Conservation (phyloP, 2,329 filamentous ascomycete genomes). For the Exophiala xenobiotica region DNA sequence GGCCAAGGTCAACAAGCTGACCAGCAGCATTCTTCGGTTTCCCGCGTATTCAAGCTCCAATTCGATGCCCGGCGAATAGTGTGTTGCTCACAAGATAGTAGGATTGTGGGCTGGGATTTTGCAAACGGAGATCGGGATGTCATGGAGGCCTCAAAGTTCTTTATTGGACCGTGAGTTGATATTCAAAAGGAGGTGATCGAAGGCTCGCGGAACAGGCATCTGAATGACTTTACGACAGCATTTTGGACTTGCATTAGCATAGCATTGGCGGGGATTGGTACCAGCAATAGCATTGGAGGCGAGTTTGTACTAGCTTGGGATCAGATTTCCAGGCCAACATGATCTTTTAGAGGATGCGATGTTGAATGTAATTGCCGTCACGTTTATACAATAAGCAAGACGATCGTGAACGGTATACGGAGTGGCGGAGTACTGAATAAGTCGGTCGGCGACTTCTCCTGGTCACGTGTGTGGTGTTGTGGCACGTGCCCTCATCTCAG, state of each 20-base stretch:
- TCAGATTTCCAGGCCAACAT: no score
- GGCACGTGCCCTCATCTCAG: no score
- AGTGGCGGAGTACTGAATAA: no score
- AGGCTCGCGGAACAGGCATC: background rate
- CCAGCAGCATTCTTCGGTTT: constrained; percentile 38
- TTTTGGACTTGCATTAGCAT: background rate
- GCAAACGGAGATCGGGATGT: constrained; percentile 81
- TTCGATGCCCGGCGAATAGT: constrained; percentile 92
- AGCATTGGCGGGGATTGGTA: no score
- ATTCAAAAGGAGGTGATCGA: background rate
- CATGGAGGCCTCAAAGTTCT: constrained; percentile 74
- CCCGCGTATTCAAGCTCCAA: constrained; percentile 90
- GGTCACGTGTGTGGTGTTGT: no score
- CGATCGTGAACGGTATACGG: no score
- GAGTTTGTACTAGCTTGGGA: no score
- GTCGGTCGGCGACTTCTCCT: no score
- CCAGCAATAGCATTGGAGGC: background rate
- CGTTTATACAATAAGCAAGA: no score
- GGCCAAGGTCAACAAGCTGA: constrained; percentile 32
- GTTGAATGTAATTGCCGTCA: no score
- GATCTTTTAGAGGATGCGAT: no score
- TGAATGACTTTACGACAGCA: background rate
- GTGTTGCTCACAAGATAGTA: constrained; percentile 86
- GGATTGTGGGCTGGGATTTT: constrained; percentile 98
- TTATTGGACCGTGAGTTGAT: constrained; percentile 58